Evolutionary conservation across 2,329 filamentous ascomycete genomes (phyloP), one percentile per base, ranked within the genome.

Genomic region (Metarhizium album): DNA sequence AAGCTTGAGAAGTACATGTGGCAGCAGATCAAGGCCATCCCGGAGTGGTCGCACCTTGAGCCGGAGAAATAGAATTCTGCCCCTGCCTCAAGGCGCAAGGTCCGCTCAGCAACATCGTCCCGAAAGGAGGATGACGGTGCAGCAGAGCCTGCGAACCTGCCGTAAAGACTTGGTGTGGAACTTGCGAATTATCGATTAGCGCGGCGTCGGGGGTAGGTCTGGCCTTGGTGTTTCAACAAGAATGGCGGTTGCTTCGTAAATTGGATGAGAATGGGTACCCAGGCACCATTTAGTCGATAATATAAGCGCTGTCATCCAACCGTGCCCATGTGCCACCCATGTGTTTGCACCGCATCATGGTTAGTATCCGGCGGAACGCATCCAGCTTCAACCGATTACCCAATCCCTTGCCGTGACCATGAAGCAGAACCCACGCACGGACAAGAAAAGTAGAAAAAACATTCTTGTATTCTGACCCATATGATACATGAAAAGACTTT

Each of bases 1-100:
- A 93, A 93, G 64, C 74, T 98, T 42, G 93, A 84, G 64, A 94
- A 93, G 68, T 95, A 83, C 64, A 94, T 97, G 90, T 96, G 89
- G 88, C 78, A 83, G 66, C 87, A 91, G 69, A 89, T 96, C 67
- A 85, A 87, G 64, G 86, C 86, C 58, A 87, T 96, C 48, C 91
- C 91, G 1, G 91, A 96, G 73, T 97, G 91, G 91, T 89, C 84
- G 14, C 76, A 81, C 59, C 70, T 79, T 49, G 75, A 78, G 59
- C 70, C 73, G 46, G 40, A 43, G 40, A 43, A 43, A 60, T 70
- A 69, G 64, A 47, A 49, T 53, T 56, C 54, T 35, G 37, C 51
- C 46, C 49, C 47, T 46, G 35, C 37, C 47, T 54, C 50, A 55
- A 53, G 27, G 27, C 38, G 23, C 33, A 45, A 9, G 40, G 51